These are phyloP conservation scores for Ganoderma lingzhi DNA, from an alignment of 1,284 basidiomycete genomes.

Conservation along the genomic window DNA sequence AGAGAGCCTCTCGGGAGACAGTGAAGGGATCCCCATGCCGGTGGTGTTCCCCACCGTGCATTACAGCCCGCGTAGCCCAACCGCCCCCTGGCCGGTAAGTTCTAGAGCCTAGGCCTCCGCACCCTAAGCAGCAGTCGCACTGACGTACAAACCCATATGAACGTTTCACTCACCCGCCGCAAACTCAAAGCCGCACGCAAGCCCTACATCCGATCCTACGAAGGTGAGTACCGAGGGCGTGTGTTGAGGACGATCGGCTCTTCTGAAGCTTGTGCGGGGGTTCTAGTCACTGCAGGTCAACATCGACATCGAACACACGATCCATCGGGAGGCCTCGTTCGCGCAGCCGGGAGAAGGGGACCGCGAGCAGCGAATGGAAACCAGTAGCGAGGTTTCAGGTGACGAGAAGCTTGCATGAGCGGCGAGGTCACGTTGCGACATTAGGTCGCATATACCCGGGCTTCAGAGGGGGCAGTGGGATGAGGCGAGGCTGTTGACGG, in stretches of 20 bases:
- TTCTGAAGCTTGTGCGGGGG: background rate
- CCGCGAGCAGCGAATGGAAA: background rate
- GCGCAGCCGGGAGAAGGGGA: background rate
- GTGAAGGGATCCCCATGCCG: constrained; percentile 18
- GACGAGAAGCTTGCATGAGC: constrained; percentile 10
- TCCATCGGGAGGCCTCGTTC: constrained; percentile 17
- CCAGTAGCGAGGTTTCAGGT: background rate
- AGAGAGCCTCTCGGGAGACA: constrained; percentile 9
- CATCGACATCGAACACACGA: constrained; percentile 22
- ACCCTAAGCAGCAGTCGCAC: constrained; percentile 1
- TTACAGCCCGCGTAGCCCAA: constrained; percentile 13
- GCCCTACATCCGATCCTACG: constrained; percentile 2
- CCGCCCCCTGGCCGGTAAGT: constrained; percentile 21
- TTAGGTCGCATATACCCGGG: background rate
- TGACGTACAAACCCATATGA: constrained; percentile 13
- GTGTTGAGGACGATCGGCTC: background rate
- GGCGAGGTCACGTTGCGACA: background rate
- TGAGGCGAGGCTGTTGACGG: background rate
- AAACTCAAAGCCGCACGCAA: constrained; percentile 10
- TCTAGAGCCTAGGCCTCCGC: constrained; percentile 9
- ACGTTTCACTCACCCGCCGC: background rate
- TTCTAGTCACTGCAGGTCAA: constrained; percentile 22
- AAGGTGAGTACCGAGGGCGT: background rate
- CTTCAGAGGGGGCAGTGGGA: background rate
- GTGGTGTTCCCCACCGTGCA: constrained; percentile 15